phyloP scores from a whole-genome alignment of 108 stramenopile species.

The Bacterosira constricta region DNA sequence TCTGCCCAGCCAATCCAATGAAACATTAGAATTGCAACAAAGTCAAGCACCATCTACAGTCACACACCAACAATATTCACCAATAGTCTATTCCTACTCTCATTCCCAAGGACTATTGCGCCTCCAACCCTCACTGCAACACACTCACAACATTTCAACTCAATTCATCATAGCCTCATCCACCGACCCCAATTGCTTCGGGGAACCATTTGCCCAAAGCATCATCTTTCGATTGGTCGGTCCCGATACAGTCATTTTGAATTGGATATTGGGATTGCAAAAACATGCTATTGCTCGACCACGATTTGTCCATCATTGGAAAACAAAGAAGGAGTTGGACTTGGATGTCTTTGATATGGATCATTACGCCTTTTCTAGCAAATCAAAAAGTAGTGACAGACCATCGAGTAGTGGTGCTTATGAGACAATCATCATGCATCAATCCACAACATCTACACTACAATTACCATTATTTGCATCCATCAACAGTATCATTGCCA shows the following conservation, averaged over 20 bases:
- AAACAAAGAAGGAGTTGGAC: constrained; percentile 33
- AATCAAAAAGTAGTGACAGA: neutral
- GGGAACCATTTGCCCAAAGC: constrained; percentile 72
- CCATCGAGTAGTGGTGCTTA: neutral
- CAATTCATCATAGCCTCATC: constrained; percentile 65
- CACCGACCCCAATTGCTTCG: constrained; percentile 68
- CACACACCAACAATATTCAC: constrained; percentile 13
- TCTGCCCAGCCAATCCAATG: constrained; percentile 12
- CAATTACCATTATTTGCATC: neutral
- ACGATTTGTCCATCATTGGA: constrained; percentile 43
- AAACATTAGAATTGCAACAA: constrained; percentile 4
- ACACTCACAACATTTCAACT: constrained; percentile 49
- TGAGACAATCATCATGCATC: neutral
- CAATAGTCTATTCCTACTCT: constrained; percentile 64
- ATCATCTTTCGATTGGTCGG: constrained; percentile 55
- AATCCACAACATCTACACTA: neutral
- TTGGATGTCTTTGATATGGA: constrained; percentile 54
- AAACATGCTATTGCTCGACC: neutral
- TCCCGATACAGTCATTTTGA: constrained; percentile 69
- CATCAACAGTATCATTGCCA: constrained; percentile 8
- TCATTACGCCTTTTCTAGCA: constrained; percentile 41
- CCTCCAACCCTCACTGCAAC: constrained; percentile 48
- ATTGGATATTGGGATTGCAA: constrained; percentile 67
- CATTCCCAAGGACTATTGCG: constrained; percentile 61
- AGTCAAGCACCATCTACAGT: neutral